These are phyloP conservation scores for Ascoidea asiatica DNA, from an alignment of 805 yeast genomes.

Conservation along the genomic window DNA sequence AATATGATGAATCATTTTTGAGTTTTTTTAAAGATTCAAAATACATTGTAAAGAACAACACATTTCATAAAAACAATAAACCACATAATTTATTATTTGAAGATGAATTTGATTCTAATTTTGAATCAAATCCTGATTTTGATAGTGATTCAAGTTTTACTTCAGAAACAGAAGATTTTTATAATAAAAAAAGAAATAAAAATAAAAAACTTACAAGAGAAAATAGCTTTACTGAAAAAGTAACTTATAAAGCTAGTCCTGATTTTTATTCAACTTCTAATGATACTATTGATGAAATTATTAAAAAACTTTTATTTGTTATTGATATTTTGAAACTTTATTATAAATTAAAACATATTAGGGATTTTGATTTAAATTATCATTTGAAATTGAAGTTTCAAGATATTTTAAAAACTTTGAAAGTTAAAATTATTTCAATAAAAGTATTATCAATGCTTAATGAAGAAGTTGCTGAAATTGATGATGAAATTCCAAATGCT, in stretches of 20 bases:
- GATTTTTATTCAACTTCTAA: slow-evolving; percentile 3
- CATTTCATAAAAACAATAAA: not conserved
- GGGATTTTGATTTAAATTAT: not conserved
- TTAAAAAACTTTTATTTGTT: slow-evolving; percentile 5
- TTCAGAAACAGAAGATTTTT: not conserved
- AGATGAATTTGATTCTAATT: slow-evolving; percentile 1
- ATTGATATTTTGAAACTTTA: slow-evolving; percentile 6
- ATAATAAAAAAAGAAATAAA: not conserved
- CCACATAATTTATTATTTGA: slow-evolving; percentile 1
- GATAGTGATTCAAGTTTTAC: not conserved
- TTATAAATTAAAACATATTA: slow-evolving; percentile 1
- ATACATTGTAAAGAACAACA: not conserved
- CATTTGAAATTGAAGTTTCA: not conserved
- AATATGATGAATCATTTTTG: not conserved
- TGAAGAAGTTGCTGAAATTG: not conserved
- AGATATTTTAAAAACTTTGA: not conserved
- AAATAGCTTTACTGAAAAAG: too few relatives aligned
- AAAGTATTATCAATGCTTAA: not conserved
- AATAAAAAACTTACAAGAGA: too few relatives aligned
- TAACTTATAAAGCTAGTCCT: not conserved
- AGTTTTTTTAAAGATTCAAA: not conserved
- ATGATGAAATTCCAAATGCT: not conserved
- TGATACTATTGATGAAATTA: slow-evolving; percentile 4
- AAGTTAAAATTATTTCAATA: not conserved
- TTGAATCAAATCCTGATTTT: not conserved